Percentiles rank a stretch among this genome's conserved stretches.
Conservation (phyloP, 2,329 filamentous ascomycete species). For the Chalaropsis ovoidea region DNA sequence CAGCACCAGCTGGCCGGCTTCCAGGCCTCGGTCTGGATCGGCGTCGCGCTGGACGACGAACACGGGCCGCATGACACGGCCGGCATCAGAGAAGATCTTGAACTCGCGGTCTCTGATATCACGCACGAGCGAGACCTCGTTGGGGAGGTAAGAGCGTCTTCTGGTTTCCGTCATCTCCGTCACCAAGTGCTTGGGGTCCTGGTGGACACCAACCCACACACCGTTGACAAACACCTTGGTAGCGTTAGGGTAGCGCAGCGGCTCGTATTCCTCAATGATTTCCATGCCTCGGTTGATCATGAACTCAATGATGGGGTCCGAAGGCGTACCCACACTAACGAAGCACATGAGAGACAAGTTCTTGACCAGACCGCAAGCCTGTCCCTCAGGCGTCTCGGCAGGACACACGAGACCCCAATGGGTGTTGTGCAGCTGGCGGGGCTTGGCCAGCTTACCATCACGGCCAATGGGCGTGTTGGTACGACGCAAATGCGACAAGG, state of each 20-base stretch:
- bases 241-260: slow-evolving; percentile 72
- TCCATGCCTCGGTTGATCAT: slow-evolving; percentile 96
- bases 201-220: slow-evolving; percentile 92
- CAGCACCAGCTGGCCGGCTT: slow-evolving; percentile 63
- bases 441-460: slow-evolving; percentile 97
- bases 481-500: slow-evolving; percentile 86
- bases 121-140: slow-evolving; percentile 87
- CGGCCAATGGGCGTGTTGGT: slow-evolving; percentile 97
- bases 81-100: slow-evolving; percentile 96
- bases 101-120: slow-evolving; percentile 97
- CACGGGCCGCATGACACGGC: slow-evolving; percentile 83
- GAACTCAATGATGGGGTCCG: slow-evolving; percentile 83
- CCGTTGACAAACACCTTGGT: slow-evolving; percentile 98
- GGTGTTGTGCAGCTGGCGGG: slow-evolving; percentile 93
- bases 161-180: slow-evolving; percentile 66
- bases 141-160: slow-evolving; percentile 71
- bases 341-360: slow-evolving; percentile 97
- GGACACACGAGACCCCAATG: slow-evolving; percentile 98
- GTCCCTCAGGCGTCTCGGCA: slow-evolving; percentile 93
- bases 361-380: slow-evolving; percentile 96
- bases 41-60: slow-evolving; percentile 89
- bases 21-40: slow-evolving; percentile 50
- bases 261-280: slow-evolving; percentile 88
- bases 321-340: slow-evolving; percentile 87
- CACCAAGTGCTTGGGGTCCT: slow-evolving; percentile 77